Evolutionary conservation across 1,139 yeast genomes (phyloP).

Genomic region (Lodderomyces margitis): DNA sequence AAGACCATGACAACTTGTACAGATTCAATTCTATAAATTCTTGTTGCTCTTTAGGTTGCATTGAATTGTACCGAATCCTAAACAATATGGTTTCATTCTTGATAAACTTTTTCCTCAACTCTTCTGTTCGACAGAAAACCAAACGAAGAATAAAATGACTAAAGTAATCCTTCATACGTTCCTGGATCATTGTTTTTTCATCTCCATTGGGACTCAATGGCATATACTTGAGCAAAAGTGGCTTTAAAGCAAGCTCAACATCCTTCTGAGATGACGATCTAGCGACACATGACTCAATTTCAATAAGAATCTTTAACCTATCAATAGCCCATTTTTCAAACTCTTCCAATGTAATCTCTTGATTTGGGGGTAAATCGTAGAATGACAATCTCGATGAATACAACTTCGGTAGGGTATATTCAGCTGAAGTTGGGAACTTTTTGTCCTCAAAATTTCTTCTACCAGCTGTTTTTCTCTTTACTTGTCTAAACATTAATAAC

Average conservation of each 20-base stretch:
- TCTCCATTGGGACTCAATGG: slow-evolving; percentile 52
- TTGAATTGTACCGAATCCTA: slow-evolving; percentile 63
- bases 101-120: slow-evolving; percentile 73
- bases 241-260: slow-evolving; percentile 61
- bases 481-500: slow-evolving; percentile 63
- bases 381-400: slow-evolving; percentile 50
- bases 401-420: slow-evolving; percentile 14
- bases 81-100: slow-evolving; percentile 75
- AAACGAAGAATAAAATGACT: slow-evolving; percentile 85
- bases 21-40: slow-evolving; percentile 58
- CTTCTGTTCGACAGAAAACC: slow-evolving; percentile 90
- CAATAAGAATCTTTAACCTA: slow-evolving; percentile 76
- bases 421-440: slow-evolving; percentile 35
- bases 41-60: slow-evolving; percentile 69
- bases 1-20: slow-evolving; percentile 66
- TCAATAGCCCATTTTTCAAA: slow-evolving; percentile 97
- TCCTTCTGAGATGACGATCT: slow-evolving; percentile 67
- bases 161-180: slow-evolving; percentile 85
- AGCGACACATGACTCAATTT: slow-evolving; percentile 73
- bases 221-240: slow-evolving; percentile 59
- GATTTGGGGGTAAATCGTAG: slow-evolving; percentile 72
- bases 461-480: slow-evolving; percentile 73
- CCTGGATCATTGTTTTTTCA: slow-evolving; percentile 35
- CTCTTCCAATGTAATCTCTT: slow-evolving; percentile 86
- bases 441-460: slow-evolving; percentile 62